Percentiles rank a stretch among this genome's conserved stretches.
Evolutionary conservation across 192 early-diverging fungal genomes (phyloP).

Genomic region (Linnemannia schmuckeri): DNA sequence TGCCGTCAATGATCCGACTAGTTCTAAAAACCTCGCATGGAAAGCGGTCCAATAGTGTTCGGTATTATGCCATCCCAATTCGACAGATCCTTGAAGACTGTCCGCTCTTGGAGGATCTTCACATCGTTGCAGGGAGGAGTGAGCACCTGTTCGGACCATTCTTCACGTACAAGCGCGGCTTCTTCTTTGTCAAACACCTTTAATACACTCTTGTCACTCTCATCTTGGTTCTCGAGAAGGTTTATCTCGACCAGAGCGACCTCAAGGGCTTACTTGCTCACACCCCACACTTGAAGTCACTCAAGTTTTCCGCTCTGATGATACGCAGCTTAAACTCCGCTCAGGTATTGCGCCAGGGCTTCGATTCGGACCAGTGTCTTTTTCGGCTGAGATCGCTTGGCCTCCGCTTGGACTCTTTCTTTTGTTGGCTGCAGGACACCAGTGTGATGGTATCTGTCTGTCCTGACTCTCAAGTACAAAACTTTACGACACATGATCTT

Average conservation of each 20-base stretch:
- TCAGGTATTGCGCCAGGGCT: no score
- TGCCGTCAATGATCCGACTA: neutral
- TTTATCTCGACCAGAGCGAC: neutral
- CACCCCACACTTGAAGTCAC: neutral
- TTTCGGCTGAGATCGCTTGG: neutral
- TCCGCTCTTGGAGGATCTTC: neutral
- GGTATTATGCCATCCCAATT: neutral
- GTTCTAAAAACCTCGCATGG: neutral
- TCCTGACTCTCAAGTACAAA: neutral
- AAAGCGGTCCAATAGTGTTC: neutral
- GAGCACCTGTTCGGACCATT: neutral
- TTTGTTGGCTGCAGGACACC: neutral
- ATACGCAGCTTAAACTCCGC: no score
- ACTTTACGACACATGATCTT: neutral
- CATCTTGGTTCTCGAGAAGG: neutral
- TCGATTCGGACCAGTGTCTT: no score
- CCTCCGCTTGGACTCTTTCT: neutral
- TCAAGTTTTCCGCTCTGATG: no score
- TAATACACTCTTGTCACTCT: neutral
- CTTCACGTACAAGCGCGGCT: no score
- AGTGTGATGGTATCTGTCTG: neutral
- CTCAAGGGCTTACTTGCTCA: neutral
- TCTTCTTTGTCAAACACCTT: no score
- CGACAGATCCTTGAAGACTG: neutral
- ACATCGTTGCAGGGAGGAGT: neutral